phyloP scores from a whole-genome alignment of 768 basidiomycete species.

The Symmetrospora coprosmae region DNA sequence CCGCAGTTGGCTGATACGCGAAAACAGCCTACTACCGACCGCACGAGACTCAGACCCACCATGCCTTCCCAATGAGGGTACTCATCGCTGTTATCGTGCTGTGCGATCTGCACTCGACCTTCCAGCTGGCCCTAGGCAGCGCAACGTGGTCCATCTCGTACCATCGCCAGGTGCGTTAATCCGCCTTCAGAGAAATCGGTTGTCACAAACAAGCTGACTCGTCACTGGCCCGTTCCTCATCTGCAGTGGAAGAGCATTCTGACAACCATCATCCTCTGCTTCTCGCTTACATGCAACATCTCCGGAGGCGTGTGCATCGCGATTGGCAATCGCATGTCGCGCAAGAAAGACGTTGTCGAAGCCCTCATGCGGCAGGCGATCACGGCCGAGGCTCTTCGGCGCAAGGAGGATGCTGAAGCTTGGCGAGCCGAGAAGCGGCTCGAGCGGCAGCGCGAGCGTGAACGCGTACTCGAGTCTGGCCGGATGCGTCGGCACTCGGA shows the following conservation, averaged over 20 bases:
- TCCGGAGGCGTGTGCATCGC: conserved; percentile 20
- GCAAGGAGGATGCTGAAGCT: conserved; percentile 17
- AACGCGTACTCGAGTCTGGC: no score
- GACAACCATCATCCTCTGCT: conserved; percentile 21
- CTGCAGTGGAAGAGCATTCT: conserved; percentile 14
- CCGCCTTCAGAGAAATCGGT: no score
- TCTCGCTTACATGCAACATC: conserved; percentile 25
- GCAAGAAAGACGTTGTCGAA: conserved; percentile 24
- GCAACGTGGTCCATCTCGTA: conserved; percentile 24
- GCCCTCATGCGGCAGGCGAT: conserved; percentile 13
- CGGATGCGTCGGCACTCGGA: no score
- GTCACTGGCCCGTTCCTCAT: no score
- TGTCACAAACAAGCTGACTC: no score
- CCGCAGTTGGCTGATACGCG: background rate
- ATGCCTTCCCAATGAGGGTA: conserved; percentile 19
- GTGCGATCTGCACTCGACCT: conserved; percentile 19
- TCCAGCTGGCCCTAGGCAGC: conserved; percentile 20
- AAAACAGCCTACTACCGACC: conserved; percentile 23
- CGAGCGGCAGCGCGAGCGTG: background rate
- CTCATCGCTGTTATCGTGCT: conserved; percentile 21
- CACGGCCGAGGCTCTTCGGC: conserved; percentile 21
- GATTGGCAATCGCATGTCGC: conserved; percentile 5
- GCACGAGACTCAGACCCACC: conserved; percentile 25
- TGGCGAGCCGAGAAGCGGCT: conserved; percentile 3
- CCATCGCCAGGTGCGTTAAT: conserved; percentile 6